Evolutionary conservation across 371 early-diverging fungal genomes (phyloP).

Genomic region (Chytridium lagenaria): DNA sequence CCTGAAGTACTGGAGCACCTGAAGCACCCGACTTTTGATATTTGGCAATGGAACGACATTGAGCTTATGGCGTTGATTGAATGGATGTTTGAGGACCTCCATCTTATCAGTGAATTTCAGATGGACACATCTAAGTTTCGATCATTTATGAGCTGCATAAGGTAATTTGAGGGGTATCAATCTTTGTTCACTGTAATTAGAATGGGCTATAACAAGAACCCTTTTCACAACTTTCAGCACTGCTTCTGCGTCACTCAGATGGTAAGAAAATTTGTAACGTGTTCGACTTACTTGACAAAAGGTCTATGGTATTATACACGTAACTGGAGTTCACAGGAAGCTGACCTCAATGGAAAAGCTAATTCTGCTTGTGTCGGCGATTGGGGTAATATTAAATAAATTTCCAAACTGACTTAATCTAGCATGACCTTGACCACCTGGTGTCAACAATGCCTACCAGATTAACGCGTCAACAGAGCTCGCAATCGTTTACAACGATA

Average conservation of each 20-base stretch:
- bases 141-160: conserved; percentile 38
- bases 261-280: conserved; percentile 35
- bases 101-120: conserved; percentile 45
- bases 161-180: too few relatives aligned
- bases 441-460: conserved; percentile 63
- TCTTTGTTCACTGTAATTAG: conserved; percentile 1
- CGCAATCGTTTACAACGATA: conserved; percentile 63
- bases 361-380: conserved; percentile 40
- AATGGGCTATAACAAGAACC: conserved; percentile 53
- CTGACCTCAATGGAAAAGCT: conserved; percentile 48
- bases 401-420: not conserved
- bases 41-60: conserved; percentile 52
- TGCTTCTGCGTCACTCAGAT: conserved; percentile 62
- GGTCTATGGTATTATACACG: conserved; percentile 52
- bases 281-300: not conserved
- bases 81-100: conserved; percentile 54
- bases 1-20: conserved; percentile 41
- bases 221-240: conserved; percentile 59
- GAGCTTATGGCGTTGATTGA: conserved; percentile 51
- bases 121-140: conserved; percentile 40
- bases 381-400: conserved; percentile 42
- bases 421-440: conserved; percentile 62
- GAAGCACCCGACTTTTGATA: conserved; percentile 56
- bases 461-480: conserved; percentile 58
- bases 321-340: conserved; percentile 39